These are phyloP conservation scores for Boletus reticuloceps DNA, from an alignment of 768 basidiomycete species.

Conservation along the genomic window DNA sequence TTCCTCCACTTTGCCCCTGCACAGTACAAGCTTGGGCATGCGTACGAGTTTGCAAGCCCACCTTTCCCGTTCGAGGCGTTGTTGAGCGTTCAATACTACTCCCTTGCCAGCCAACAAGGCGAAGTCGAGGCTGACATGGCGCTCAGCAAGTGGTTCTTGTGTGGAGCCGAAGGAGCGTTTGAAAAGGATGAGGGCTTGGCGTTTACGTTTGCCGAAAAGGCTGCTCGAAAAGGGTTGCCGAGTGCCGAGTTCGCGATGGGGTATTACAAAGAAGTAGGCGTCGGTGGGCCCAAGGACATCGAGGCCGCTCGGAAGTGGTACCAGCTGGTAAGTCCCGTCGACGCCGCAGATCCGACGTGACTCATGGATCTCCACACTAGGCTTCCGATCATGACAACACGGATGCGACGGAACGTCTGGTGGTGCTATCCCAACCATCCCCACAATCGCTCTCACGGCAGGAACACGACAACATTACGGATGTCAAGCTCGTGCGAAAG, in stretches of 20 bases:
- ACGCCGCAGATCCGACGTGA: neutral
- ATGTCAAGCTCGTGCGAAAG: conserved; percentile 76
- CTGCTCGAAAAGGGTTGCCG: conserved; percentile 67
- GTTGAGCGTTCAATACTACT: conserved; percentile 88
- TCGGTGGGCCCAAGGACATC: conserved; percentile 67
- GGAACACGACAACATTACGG: conserved; percentile 79
- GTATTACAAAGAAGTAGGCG: conserved; percentile 91
- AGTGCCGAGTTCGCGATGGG: conserved; percentile 95
- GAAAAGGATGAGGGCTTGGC: conserved; percentile 88
- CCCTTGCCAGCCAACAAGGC: conserved; percentile 76
- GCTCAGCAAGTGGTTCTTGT: conserved; percentile 94
- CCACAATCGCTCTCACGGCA: conserved; percentile 69
- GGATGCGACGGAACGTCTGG: conserved; percentile 75
- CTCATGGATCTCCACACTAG: neutral
- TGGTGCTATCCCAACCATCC: conserved; percentile 58
- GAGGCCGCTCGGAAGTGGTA: conserved; percentile 79
- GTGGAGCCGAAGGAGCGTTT: conserved; percentile 73
- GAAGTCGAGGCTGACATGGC: conserved; percentile 97
- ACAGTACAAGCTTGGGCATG: conserved; percentile 90
- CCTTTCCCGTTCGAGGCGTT: conserved; percentile 88
- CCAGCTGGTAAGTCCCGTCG: conserved; percentile 41
- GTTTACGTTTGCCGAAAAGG: conserved; percentile 87
- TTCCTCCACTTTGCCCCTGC: conserved; percentile 82
- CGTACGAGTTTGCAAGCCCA: conserved; percentile 86
- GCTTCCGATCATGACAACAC: conserved; percentile 76